A percentile compares a stretch with the other conserved stretches of the same genome.
These are phyloP conservation scores for Aspergillus carbonarius DNA, from an alignment of 2,329 filamentous ascomycete genomes.

Conservation along the genomic window DNA sequence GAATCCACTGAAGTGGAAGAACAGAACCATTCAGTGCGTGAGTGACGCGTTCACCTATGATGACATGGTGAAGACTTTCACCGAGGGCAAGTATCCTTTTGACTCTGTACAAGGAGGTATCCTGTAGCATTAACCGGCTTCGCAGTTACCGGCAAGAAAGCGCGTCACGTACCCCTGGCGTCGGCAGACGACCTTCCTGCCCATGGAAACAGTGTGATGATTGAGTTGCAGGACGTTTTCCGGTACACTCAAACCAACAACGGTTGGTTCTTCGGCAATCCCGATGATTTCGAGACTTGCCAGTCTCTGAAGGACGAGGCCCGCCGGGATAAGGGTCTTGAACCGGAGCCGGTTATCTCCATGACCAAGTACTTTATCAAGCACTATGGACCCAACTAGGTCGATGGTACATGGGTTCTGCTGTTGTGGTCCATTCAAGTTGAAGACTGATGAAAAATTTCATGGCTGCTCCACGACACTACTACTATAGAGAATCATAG, in stretches of 20 bases:
- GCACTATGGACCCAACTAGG: background rate
- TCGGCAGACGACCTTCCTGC: background rate
- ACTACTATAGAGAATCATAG: background rate
- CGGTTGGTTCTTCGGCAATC: background rate
- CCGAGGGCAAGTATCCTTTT: background rate
- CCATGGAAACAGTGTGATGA: background rate
- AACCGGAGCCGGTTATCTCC: background rate
- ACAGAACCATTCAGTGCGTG: background rate
- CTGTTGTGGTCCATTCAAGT: background rate
- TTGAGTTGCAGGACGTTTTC: slow-evolving; percentile 1
- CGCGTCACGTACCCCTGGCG: background rate
- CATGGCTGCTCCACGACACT: background rate
- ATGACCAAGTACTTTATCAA: background rate
- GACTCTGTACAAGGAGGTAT: too few species aligned
- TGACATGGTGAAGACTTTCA: background rate
- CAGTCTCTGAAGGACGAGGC: background rate
- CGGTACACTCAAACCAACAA: background rate
- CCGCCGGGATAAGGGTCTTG: background rate
- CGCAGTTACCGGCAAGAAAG: background rate
- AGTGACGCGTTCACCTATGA: background rate
- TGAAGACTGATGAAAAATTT: background rate
- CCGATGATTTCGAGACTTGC: slow-evolving; percentile 2
- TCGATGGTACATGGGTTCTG: too few species aligned
- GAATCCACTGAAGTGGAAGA: background rate
- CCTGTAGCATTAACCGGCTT: background rate